A percentile compares a stretch with the other conserved stretches of the same genome.
Conservation (phyloP, 2,329 filamentous ascomycete genomes). For the Xylaria sp. region DNA sequence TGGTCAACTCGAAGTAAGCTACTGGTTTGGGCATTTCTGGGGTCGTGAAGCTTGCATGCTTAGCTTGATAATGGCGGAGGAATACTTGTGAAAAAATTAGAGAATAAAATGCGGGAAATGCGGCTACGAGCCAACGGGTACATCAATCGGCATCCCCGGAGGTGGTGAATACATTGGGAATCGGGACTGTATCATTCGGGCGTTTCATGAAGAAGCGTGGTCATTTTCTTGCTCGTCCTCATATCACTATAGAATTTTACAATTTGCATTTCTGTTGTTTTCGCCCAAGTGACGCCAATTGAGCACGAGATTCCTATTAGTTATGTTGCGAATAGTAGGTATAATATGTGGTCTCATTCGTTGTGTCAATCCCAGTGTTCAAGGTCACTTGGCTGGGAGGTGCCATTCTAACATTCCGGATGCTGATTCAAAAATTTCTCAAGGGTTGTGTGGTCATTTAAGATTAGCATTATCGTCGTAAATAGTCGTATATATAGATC, state of each 20-base stretch:
- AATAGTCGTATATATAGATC: slow-evolving; percentile 30
- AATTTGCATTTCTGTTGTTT: slow-evolving; percentile 12
- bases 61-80: slow-evolving; percentile 9
- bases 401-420: neutral
- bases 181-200: slow-evolving; percentile 32
- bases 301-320: neutral
- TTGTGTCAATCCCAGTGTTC: neutral
- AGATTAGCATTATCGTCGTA: slow-evolving; percentile 45
- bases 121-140: neutral
- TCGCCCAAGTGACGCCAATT: neutral
- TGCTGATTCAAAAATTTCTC: neutral
- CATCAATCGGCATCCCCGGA: slow-evolving; percentile 10
- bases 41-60: neutral
- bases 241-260: slow-evolving; percentile 18
- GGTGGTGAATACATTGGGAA: slow-evolving; percentile 18
- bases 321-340: slow-evolving; percentile 1
- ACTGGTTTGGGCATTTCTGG: neutral
- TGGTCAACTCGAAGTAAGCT: slow-evolving; percentile 57
- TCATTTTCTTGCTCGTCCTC: slow-evolving; percentile 19
- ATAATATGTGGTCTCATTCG: slow-evolving; percentile 4
- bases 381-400: neutral
- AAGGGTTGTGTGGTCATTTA: slow-evolving; percentile 40
- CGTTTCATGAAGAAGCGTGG: slow-evolving; percentile 34
- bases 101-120: slow-evolving; percentile 15
- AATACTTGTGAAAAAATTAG: neutral